phyloP scores from a whole-genome alignment of 345 rosid species.

The Populus euphratica region DNA sequence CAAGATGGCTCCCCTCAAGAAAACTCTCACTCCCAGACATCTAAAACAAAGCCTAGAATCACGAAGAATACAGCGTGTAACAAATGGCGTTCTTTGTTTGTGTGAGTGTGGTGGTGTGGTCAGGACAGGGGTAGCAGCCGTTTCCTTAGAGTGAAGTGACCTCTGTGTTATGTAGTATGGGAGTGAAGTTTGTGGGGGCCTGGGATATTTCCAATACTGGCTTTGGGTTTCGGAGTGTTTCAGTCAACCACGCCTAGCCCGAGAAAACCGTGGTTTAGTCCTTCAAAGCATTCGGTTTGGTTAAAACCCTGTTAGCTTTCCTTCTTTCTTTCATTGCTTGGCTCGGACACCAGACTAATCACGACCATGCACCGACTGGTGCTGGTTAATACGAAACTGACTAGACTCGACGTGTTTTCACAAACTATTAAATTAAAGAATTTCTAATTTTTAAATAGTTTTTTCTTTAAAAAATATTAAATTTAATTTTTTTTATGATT shows the following conservation, averaged over 20 bases:
- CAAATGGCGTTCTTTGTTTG: not conserved
- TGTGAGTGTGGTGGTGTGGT: not conserved
- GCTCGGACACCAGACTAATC: not conserved
- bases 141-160: conserved; percentile 2
- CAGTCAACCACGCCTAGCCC: conserved; percentile 77
- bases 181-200: not conserved
- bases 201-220: conserved; percentile 26
- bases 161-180: not conserved
- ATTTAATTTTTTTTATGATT: no score
- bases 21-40: conserved; percentile 48
- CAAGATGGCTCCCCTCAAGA: conserved; percentile 28
- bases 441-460: no score
- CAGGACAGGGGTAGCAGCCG: conserved; percentile 6
- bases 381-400: not conserved
- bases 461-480: no score
- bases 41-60: not conserved
- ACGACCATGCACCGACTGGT: not conserved
- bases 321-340: not conserved
- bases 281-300: conserved; percentile 42
- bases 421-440: not conserved
- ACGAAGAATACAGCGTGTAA: not conserved
- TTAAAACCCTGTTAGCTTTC: not conserved
- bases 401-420: not conserved
- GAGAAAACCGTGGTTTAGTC: conserved; percentile 75
- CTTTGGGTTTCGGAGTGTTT: conserved; percentile 35